Base-by-base conservation (phyloP, 192 early-diverging fungal genomes). In the Chytriomyces confervae region DNA sequence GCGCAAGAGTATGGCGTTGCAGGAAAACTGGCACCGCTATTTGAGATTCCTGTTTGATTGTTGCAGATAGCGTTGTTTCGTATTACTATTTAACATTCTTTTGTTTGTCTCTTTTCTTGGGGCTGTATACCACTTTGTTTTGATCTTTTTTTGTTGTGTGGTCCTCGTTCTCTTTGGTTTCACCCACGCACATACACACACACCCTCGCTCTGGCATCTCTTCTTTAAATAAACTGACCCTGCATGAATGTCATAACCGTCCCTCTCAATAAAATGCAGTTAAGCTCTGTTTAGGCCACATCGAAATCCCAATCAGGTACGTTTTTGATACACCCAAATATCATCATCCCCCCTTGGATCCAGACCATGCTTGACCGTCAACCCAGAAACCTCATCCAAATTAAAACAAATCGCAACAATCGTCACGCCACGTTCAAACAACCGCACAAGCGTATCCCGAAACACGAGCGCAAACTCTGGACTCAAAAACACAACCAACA, bases 1-100 rank as follows among this genome's bases (percentile, higher is more conserved):
- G 84, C 83, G 13, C 46, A 50, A 48, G 74, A 88, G 57, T 88
- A 84, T 62, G 69, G 77, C 18, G 75, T 88, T 47, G 72, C 45
- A 8, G 79, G 79, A 10, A 50, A 29, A 16, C 46, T 84, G 44
- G 27, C 72, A 18, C 67, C 72, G 7, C 47, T 84, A 29, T 78
- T 84, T 46, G 80, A 81, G 13, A 43, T n/a, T 47, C 44, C 53
- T 20, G 20, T n/a, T 57, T n/a, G 53, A n/a, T 20, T 36, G 0
- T n/a, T 20, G 53, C 53, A 57, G 20, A 57, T 57, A 57, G 53
- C 53, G 16, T 20, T 20, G 0, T 57, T 20, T 57, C 53, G 53
- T 2, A 57, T 57, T n/a, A 13, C 3, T 57, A 57, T 57, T 0
- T 57, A 57, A n/a, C 20, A 13, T 57, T 57, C 20, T 13, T 57